Percentiles rank a stretch among this genome's conserved stretches.
Evolutionary conservation across 805 yeast genomes (phyloP).

Genomic region (Helenozyma rhizophorensis): DNA sequence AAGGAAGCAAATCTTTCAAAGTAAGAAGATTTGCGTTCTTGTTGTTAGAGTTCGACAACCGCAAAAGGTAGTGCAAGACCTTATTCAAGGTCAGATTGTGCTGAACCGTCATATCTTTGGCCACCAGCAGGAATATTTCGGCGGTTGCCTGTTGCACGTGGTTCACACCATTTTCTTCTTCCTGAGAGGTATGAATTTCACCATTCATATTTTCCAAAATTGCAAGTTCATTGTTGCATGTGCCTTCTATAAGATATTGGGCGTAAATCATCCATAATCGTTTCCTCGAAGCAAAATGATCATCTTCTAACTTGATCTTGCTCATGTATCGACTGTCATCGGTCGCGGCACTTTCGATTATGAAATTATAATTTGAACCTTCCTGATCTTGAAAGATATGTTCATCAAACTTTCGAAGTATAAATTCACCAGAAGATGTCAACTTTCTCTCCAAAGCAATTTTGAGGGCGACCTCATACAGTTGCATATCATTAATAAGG

Average conservation of each 20-base stretch:
- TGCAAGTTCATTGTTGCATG: slow-evolving; percentile 15
- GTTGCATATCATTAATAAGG: slow-evolving; percentile 57
- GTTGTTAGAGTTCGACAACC: slow-evolving; percentile 23
- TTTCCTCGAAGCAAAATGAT: slow-evolving; percentile 47
- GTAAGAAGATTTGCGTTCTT: slow-evolving; percentile 37
- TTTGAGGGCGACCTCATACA: slow-evolving; percentile 76
- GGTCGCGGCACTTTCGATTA: slow-evolving; percentile 51
- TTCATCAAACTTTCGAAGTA: slow-evolving; percentile 31
- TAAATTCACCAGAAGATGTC: slow-evolving; percentile 47
- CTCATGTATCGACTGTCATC: slow-evolving; percentile 34
- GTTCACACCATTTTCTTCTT: too few species aligned
- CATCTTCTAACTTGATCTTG: slow-evolving; percentile 31
- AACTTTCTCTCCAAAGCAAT: slow-evolving; percentile 63
- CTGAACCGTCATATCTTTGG: too few species aligned
- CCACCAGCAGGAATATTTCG: too few species aligned
- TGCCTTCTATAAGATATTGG: slow-evolving; percentile 39
- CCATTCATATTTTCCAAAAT: slow-evolving; percentile 13
- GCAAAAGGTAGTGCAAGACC: slow-evolving; percentile 28
- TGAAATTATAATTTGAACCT: slow-evolving; percentile 29
- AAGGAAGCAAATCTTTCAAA: slow-evolving; percentile 77
- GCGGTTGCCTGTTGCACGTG: too few species aligned
- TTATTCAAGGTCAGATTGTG: slow-evolving; percentile 15
- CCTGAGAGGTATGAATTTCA: too few species aligned
- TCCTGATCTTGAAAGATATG: not conserved
- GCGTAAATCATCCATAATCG: slow-evolving; percentile 71